Conservation (phyloP, 2,329 filamentous ascomycete genomes). For the Epichloe elymi region DNA sequence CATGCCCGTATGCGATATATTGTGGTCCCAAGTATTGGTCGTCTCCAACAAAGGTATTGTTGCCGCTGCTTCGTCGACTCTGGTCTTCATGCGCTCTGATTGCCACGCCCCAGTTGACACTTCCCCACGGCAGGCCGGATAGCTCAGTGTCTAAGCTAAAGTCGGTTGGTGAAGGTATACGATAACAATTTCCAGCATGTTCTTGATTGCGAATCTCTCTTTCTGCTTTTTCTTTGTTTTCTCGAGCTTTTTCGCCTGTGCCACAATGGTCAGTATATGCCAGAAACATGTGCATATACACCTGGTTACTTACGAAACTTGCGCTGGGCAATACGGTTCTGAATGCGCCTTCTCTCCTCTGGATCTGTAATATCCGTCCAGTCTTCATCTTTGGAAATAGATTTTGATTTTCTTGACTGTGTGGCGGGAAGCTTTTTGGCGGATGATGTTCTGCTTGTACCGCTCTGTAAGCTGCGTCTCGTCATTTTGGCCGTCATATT, state of each 20-base stretch:
- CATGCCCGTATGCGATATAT: constrained; percentile 14
- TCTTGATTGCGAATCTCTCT: constrained; percentile 50
- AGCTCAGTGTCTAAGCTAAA: constrained; percentile 36
- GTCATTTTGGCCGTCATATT: constrained; percentile 7
- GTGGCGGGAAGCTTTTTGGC: constrained; percentile 17
- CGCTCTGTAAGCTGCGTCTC: constrained; percentile 12
- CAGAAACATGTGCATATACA: background rate
- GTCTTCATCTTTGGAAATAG: constrained; percentile 39
- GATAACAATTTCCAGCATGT: constrained; percentile 51
- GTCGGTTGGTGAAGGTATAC: constrained; percentile 43
- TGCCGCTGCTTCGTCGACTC: constrained; percentile 29
- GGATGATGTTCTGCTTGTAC: constrained; percentile 1
- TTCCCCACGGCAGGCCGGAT: constrained; percentile 61
- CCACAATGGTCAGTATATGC: constrained; percentile 3
- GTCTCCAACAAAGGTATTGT: constrained; percentile 22
- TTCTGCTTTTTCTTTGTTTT: constrained; percentile 52
- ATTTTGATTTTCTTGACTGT: constrained; percentile 25
- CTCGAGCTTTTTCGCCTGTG: constrained; percentile 55
- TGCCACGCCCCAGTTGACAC: constrained; percentile 46
- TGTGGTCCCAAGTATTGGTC: constrained; percentile 17
- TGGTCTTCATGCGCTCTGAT: constrained; percentile 37
- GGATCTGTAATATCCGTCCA: constrained; percentile 60
- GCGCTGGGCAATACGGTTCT: constrained; percentile 63
- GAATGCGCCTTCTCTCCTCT: constrained; percentile 58
- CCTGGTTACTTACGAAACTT: constrained; percentile 50